Base-by-base conservation (phyloP, 1,284 basidiomycete genomes). In the Heterobasidion annosum region DNA sequence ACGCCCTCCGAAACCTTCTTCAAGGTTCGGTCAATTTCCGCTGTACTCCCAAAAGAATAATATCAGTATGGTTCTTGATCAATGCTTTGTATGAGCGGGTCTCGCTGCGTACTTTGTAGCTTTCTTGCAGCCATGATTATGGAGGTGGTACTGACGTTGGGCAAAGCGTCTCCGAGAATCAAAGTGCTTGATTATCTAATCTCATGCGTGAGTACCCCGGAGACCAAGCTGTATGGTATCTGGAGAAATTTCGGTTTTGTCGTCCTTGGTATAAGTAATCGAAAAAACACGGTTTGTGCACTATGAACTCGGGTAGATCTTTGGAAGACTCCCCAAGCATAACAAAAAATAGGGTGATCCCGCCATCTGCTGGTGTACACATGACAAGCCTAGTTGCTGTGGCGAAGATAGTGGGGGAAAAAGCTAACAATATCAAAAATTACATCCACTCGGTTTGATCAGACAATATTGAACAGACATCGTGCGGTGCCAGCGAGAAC, bases 1-100 rank as follows among this genome's bases (percentile, higher is more conserved):
- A 97, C 92, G 59, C 94, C 94, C 72, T 94, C 91, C 40, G 85
- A 65, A 63, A 98, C 93, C 76, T 92, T 93, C 79, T 98, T 98
- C 65, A 97, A 78, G 54, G 93, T 97, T 67, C 91, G 84, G 81
- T 97, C 94, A 63, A 98, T 96, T 74, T 98, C 94, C 71, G 91
- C 93, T 97, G 70, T 8, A 52, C 51, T 50, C 34, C 45, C 32
- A 58, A 54, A 53, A 56, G 48, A 48, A 40, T 45, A 43, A 6
- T 56, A 51, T 51, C 13, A 57, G 37, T 40, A 33, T 45, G 32
- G 32, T 40, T 33, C 6, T 15, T 42, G 40, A 18, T 32, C 8
- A 42, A 37, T 46, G 5, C 19, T 2, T 5, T 33, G 25, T 8
- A 8, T 7, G 18, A 32, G 25, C 25, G 25, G 3, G 25, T 25